phyloP scores from a whole-genome alignment of 495 filamentous ascomycete genomes.

The Viridothelium virens region DNA sequence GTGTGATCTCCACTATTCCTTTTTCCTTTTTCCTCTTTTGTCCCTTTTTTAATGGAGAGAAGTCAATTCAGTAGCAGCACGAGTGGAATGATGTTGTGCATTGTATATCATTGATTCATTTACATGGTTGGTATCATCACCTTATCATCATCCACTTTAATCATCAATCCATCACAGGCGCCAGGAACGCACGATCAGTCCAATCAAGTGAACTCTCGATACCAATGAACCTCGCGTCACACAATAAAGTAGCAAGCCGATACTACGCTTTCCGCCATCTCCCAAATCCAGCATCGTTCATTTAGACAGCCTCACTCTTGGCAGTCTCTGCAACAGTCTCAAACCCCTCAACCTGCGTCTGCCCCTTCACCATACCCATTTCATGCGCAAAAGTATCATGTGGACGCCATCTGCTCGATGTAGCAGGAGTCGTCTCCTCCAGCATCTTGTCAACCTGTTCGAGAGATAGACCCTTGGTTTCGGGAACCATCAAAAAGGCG shows the following conservation, averaged over 20 bases:
- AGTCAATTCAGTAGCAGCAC: too few species aligned
- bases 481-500: constrained; percentile 52
- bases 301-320: not conserved
- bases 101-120: too few species aligned
- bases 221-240: not conserved
- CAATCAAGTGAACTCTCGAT: not conserved
- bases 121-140: not conserved
- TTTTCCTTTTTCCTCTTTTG: too few species aligned
- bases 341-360: not conserved
- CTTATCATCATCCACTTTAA: not conserved
- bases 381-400: constrained; percentile 59
- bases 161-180: too few species aligned
- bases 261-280: not conserved
- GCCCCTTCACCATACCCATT: constrained; percentile 43
- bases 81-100: too few species aligned
- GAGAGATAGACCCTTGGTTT: constrained; percentile 53
- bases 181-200: not conserved
- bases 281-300: not conserved
- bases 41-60: too few species aligned
- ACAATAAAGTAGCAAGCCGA: not conserved
- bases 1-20: too few species aligned
- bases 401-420: constrained; percentile 63
- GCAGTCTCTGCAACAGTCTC: not conserved
- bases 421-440: constrained; percentile 69
- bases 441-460: constrained; percentile 89